Evolutionary conservation across 306 rosid species (phyloP).

Genomic region (Crotalaria pallida): DNA sequence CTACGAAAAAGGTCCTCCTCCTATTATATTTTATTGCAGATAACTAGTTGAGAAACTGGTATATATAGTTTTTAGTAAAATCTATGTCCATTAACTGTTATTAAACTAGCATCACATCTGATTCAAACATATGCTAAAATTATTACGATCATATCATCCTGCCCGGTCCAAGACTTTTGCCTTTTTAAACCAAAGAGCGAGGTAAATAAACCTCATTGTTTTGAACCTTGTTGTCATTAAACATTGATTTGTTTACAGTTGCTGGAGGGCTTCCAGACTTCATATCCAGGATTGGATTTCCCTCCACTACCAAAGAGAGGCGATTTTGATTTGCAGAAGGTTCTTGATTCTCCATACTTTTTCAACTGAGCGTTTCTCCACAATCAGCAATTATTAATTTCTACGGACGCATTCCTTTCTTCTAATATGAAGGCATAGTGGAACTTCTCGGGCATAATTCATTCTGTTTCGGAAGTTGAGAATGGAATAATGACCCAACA

Average conservation of each 20-base stretch:
- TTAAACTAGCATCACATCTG: not conserved
- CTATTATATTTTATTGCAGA: not conserved
- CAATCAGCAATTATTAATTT: not conserved
- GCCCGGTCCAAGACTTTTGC: not conserved
- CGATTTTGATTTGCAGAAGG: constrained; percentile 61
- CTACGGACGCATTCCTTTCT: constrained; percentile 5
- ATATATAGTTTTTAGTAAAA: not conserved
- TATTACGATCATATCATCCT: not conserved
- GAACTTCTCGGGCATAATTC: constrained; percentile 18
- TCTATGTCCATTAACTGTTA: not conserved
- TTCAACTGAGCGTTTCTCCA: constrained; percentile 50
- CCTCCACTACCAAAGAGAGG: constrained; percentile 77
- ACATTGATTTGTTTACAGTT: constrained; percentile 43
- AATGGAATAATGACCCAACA: constrained; percentile 14
- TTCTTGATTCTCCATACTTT: constrained; percentile 70
- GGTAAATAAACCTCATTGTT: not conserved
- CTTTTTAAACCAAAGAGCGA: not conserved
- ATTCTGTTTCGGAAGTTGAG: constrained; percentile 17
- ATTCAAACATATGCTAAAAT: not conserved
- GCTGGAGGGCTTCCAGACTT: constrained; percentile 56
- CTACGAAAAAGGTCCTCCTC: not conserved
- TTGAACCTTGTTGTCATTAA: constrained; percentile 2
- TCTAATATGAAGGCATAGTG: not conserved
- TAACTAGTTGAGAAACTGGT: not conserved
- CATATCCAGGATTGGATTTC: constrained; percentile 61